Base-by-base conservation (phyloP, 2,329 filamentous ascomycete species). In the Epichloe scottii region DNA sequence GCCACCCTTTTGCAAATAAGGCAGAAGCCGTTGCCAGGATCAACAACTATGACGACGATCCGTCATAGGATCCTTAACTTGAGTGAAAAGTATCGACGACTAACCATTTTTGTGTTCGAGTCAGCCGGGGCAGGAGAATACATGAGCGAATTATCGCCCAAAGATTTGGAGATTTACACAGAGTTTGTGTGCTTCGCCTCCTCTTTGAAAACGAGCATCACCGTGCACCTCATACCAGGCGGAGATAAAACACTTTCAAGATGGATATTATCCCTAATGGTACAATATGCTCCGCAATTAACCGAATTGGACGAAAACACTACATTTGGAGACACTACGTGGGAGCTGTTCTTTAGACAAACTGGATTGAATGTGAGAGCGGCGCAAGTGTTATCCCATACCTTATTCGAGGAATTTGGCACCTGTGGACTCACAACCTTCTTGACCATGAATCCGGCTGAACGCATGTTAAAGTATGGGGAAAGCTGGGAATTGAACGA, bases 1-100 rank as follows among this genome's bases (percentile, higher is more conserved):
- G 87, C 87, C 1, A 86, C 79, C 0, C 68, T 90, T 5, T 79
- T 90, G 54, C 81, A 84, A 56, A 73, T 85, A 26, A 84, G 82
- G 42, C 90, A 95, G 59, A 78, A 75, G 46, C 72, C 84, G 3
- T 71, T 89, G 0, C 87, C 87, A 0, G 64, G 66, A 1, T 63
- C 63, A 5, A 70, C 64, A 8, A 55, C 59, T 0, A 63, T 68
- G 37, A 68, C 72, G 3, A 67, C 69, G 14, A 69, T 89, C 14
- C 74, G 76, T 38, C 72, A 80, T 48, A 72, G 75, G 2, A 68
- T 91, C 10, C 61, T 66, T 3, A 65, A 62, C 7, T 68, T 84
- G 0, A 73, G 79, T 12, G 50, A 60, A 1, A 74, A 81, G 10
- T 91, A 93, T 60, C 82, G 87, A 55, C 71, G 70, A 4, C 68